phyloP scores from a whole-genome alignment of 2,329 filamentous ascomycete genomes.

The Ilyonectria sp. region DNA sequence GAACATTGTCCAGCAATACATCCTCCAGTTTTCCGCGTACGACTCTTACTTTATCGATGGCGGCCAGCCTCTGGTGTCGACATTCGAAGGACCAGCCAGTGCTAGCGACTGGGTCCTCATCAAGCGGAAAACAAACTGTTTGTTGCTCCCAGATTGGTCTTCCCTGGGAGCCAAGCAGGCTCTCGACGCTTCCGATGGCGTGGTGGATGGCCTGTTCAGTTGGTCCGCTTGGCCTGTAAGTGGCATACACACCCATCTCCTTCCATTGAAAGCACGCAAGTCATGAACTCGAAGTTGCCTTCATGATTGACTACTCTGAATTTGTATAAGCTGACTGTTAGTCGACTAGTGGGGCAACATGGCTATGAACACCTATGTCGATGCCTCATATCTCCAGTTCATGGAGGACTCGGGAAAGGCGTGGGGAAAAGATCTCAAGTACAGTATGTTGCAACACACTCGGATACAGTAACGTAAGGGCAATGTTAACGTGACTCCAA shows the following conservation, averaged over 20 bases:
- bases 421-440: slow-evolving; percentile 12
- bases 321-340: too few relatives aligned
- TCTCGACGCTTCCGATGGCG: not conserved
- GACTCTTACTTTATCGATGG: slow-evolving; percentile 12
- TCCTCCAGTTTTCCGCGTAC: slow-evolving; percentile 15
- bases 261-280: too few relatives aligned
- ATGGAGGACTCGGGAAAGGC: slow-evolving; percentile 7
- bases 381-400: slow-evolving; percentile 21
- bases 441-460: not conserved
- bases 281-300: too few relatives aligned
- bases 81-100: slow-evolving; percentile 19
- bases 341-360: slow-evolving; percentile 8
- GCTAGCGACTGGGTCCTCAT: slow-evolving; percentile 19
- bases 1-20: slow-evolving; percentile 15
- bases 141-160: slow-evolving; percentile 23
- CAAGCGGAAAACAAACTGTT: slow-evolving; percentile 8
- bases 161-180: slow-evolving; percentile 25
- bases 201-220: slow-evolving; percentile 24
- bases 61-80: slow-evolving; percentile 17
- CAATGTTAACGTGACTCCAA: too few relatives aligned
- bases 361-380: slow-evolving; percentile 24
- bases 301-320: too few relatives aligned
- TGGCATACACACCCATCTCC: not conserved
- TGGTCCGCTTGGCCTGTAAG: slow-evolving; percentile 24
- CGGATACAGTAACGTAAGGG: too few relatives aligned